Conservation (phyloP, 164 flowering plant genomes). For the Vitis rotundifolia region DNA sequence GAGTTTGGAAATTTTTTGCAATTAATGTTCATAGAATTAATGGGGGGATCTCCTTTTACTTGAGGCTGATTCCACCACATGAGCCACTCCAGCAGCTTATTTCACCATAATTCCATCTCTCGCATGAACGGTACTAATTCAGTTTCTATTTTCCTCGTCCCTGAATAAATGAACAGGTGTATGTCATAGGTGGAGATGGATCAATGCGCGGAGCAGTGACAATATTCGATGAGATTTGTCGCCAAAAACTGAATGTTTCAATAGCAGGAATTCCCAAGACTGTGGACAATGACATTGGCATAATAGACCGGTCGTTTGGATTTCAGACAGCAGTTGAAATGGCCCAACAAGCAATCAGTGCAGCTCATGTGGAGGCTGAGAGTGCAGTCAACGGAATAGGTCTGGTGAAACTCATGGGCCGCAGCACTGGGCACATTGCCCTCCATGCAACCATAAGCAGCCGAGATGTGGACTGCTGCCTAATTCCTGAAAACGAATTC, state of each 20-base stretch:
- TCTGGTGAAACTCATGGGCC: constrained; percentile 85
- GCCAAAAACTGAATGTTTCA: constrained; percentile 48
- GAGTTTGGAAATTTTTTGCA: too few species aligned
- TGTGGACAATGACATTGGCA: constrained; percentile 83
- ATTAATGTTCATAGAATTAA: too few species aligned
- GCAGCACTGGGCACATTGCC: constrained; percentile 86
- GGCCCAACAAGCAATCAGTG: constrained; percentile 81
- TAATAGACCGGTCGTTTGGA: constrained; percentile 84
- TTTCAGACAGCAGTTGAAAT: constrained; percentile 86
- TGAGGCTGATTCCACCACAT: too few species aligned
- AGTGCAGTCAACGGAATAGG: constrained; percentile 91
- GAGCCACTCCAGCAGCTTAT: not conserved
- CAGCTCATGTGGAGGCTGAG: constrained; percentile 81
- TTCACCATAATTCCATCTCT: too few species aligned
- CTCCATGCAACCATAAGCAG: constrained; percentile 77
- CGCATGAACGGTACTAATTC: not conserved
- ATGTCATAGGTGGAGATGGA: constrained; percentile 90
- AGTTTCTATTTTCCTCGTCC: not conserved
- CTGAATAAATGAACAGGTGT: constrained; percentile 43
- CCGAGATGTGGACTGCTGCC: constrained; percentile 85
- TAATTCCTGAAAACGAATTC: constrained; percentile 74
- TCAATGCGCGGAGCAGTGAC: constrained; percentile 80
- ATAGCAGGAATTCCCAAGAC: constrained; percentile 82
- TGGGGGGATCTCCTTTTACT: too few species aligned
- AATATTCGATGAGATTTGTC: constrained; percentile 62